Conservation (phyloP, 768 basidiomycete species). For the Roridomyces roridus region DNA sequence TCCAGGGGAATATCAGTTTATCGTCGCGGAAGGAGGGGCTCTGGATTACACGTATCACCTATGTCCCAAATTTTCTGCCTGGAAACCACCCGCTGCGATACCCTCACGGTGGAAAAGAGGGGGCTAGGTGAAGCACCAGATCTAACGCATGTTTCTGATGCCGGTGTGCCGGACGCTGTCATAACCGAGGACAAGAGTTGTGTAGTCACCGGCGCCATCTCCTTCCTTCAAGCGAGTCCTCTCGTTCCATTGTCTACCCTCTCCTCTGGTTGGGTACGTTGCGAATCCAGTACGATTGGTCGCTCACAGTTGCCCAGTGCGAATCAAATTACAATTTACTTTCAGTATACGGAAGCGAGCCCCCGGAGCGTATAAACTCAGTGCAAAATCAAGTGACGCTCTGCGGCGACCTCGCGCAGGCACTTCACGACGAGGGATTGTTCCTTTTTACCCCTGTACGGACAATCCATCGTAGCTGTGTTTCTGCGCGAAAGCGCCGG, state of each 20-base stretch:
- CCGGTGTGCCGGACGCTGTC: neutral
- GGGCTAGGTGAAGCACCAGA: neutral
- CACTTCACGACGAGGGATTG: neutral
- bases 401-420: neutral
- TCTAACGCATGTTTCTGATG: neutral
- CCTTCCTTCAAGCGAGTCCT: neutral
- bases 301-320: too few species aligned
- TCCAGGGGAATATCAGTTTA: neutral
- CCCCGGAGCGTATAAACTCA: neutral
- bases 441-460: conserved; percentile 4
- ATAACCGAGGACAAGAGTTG: neutral
- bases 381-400: neutral
- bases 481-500: neutral
- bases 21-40: neutral
- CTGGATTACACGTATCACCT: neutral
- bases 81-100: neutral
- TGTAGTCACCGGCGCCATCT: neutral
- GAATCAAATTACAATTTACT: neutral
- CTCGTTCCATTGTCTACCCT: neutral
- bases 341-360: neutral
- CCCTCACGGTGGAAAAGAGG: conserved; percentile 3
- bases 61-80: neutral
- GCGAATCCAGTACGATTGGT: too few species aligned
- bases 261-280: too few species aligned
- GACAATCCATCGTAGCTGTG: neutral